Percentiles rank a stretch among this genome's conserved stretches.
phyloP scores from a whole-genome alignment of 371 early-diverging fungal species.

The Actinomucor elegans region DNA sequence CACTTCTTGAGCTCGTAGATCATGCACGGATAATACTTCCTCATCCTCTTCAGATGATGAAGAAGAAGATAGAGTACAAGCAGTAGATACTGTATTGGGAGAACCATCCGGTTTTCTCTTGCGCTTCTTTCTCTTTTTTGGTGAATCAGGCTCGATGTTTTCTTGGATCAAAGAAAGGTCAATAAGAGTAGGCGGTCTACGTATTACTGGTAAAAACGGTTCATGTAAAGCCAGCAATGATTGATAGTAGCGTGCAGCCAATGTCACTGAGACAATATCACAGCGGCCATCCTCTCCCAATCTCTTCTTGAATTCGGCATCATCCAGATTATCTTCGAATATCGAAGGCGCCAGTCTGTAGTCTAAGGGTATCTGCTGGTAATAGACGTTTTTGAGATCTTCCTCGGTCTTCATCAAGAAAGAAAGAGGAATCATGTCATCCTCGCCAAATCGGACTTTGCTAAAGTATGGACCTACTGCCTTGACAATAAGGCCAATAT shows the following conservation, averaged over 20 bases:
- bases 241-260: constrained; percentile 29
- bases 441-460: constrained; percentile 19
- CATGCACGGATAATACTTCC: constrained; percentile 10
- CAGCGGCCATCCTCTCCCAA: constrained; percentile 18
- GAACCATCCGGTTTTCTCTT: background rate
- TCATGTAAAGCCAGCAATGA: constrained; percentile 29
- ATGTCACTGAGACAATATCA: constrained; percentile 17
- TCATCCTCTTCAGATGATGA: background rate
- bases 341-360: constrained; percentile 22
- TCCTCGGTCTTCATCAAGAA: constrained; percentile 27
- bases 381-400: constrained; percentile 21
- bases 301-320: constrained; percentile 26
- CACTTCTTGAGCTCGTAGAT: constrained; percentile 29
- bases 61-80: background rate
- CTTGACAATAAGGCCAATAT: background rate
- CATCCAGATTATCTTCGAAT: constrained; percentile 30
- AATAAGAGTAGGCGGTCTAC: background rate
- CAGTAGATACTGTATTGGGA: background rate
- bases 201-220: constrained; percentile 29
- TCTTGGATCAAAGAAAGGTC: background rate
- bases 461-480: constrained; percentile 17
- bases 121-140: background rate
- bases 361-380: constrained; percentile 15
- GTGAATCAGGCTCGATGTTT: background rate
- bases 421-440: constrained; percentile 24